Base-by-base conservation (phyloP, 2,329 filamentous ascomycete species). In the Arthroderma sp. region DNA sequence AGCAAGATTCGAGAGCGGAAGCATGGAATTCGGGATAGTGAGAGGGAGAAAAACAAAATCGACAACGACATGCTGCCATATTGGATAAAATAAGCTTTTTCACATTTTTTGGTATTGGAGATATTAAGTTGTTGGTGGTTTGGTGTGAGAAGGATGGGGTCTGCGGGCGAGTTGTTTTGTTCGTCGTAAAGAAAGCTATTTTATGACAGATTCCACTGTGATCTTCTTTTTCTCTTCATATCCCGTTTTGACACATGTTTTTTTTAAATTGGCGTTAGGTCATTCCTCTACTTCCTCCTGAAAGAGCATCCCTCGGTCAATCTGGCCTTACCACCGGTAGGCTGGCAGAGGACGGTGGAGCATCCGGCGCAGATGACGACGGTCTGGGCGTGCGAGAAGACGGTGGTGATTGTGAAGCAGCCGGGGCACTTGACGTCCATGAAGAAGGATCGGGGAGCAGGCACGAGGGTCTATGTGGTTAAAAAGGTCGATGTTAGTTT, bases 361-460 rank as follows among this genome's bases (percentile, higher is more conserved):
- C 93, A 98, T 73, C 93, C 93, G 74, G 90, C 90, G 87, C 93
- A 98, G 84, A 97, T 94, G 78, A 98, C 93, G 77, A 98, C 93
- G 76, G 93, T 98, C 84, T 98, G 93, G 78, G 93, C 93, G 84
- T 98, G 93, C 65, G 91, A 97, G 88, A 97, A 98, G 79, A 98
- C 93, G 77, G 93, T 98, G 78, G 93, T 98, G 85, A 98, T 98
- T 78, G 91, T 96, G 87, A 97, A 98, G 88, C 93, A 98, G 73
- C 93, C 93, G 76, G 93, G 93, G 88, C 93, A 98, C 87, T 98
- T 98, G 83, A 98, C 93, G 77, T 98, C 93, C 93, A 98, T 98
- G 88, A 98, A 98, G 88, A 97, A 98, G 68, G 91, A 97, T 77
- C 93, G 89, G 72, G 93, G 93, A 67, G 84, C 86, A 72, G 93